These are phyloP conservation scores for Sclerotinia trifoliorum DNA, from an alignment of 2,329 filamentous ascomycete genomes.

Conservation along the genomic window DNA sequence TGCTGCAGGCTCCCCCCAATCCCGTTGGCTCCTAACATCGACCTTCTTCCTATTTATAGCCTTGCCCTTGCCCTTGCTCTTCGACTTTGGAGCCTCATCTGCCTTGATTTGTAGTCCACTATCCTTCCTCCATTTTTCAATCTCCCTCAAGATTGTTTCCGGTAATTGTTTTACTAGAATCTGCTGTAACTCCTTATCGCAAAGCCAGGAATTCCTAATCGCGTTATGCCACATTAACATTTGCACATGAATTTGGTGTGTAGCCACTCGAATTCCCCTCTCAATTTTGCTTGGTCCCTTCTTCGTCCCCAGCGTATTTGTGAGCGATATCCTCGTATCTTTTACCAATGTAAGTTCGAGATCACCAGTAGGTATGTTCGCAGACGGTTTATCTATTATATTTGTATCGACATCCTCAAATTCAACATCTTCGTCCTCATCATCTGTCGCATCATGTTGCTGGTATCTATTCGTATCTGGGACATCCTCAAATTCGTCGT, in stretches of 20 bases:
- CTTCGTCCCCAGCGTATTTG: constrained; percentile 63
- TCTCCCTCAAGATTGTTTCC: constrained; percentile 58
- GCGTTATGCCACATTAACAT: constrained; percentile 87
- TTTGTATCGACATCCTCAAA: constrained; percentile 59
- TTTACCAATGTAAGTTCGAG: constrained; percentile 69
- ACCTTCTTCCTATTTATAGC: constrained; percentile 43
- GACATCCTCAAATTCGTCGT: constrained; percentile 57
- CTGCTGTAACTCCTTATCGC: constrained; percentile 72
- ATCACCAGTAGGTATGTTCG: constrained; percentile 58
- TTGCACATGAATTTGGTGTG: constrained; percentile 88
- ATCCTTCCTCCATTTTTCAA: constrained; percentile 70
- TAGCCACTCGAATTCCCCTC: constrained; percentile 70
- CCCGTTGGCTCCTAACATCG: constrained; percentile 48
- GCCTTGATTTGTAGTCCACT: constrained; percentile 57
- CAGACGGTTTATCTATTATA: constrained; percentile 39
- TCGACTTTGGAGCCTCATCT: constrained; percentile 40
- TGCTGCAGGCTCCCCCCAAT: constrained; percentile 72
- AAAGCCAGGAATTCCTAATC: constrained; percentile 78
- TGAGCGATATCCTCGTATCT: constrained; percentile 58
- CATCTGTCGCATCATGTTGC: constrained; percentile 42
- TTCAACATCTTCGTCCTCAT: constrained; percentile 53
- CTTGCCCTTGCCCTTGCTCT: constrained; percentile 42
- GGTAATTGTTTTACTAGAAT: constrained; percentile 74
- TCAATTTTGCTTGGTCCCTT: constrained; percentile 87
- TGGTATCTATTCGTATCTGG: constrained; percentile 46